Evolutionary conservation across 495 filamentous ascomycete genomes (phyloP).

Genomic region (Tuber indicum): DNA sequence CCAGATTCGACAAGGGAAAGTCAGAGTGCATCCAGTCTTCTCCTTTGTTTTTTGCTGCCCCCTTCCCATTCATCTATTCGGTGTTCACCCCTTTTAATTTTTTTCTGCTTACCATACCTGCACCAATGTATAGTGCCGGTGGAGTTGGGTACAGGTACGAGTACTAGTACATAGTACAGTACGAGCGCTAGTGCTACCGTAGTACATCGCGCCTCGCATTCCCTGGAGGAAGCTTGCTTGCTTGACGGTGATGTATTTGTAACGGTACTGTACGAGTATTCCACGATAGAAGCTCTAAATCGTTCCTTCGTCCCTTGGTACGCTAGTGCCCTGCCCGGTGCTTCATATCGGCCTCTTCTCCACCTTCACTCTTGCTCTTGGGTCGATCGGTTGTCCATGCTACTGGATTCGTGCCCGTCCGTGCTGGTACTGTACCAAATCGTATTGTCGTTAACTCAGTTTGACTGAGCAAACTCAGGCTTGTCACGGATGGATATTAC

Average conservation of each 20-base stretch:
- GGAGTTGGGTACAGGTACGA: not conserved
- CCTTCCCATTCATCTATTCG: not conserved
- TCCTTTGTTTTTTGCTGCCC: not conserved
- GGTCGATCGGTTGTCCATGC: not conserved
- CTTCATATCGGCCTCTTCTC: not conserved
- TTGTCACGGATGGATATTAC: not conserved
- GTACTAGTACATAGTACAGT: too few relatives aligned
- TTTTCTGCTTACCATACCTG: not conserved
- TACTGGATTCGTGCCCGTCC: not conserved
- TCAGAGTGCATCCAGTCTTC: not conserved
- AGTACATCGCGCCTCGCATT: not conserved
- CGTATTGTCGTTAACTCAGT: not conserved
- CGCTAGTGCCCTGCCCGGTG: not conserved
- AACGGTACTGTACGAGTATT: not conserved
- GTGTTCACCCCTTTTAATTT: not conserved
- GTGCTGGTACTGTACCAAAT: not conserved
- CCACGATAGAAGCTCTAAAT: not conserved
- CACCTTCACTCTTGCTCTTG: not conserved
- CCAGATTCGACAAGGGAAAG: not conserved
- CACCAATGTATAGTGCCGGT: too few relatives aligned
- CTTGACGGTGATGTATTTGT: not conserved
- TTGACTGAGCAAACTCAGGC: not conserved
- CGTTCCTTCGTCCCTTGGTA: not conserved
- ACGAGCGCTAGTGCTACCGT: not conserved
- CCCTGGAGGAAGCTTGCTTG: not conserved